Base-by-base conservation (phyloP, 2,329 filamentous ascomycete species). In the Exserohilum rostratum region DNA sequence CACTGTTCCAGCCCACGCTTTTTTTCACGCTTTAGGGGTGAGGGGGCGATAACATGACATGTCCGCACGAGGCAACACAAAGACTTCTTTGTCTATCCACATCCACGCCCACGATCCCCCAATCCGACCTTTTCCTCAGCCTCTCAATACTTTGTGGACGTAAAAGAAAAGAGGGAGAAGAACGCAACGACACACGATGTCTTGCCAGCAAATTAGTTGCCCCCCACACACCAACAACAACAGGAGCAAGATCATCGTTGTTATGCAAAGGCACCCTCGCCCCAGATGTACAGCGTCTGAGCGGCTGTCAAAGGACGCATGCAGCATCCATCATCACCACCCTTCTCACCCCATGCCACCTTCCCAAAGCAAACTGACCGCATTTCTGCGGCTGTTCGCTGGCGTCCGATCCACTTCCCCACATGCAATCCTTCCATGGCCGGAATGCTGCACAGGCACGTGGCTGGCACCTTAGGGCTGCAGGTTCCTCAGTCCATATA, bases 321-420 rank as follows among this genome's bases (percentile, higher is more conserved):
- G 13, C 46, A 46, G 20, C 29, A 42, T 12, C 30, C 38, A 43
- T 49, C 25, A 12, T 31, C n/a, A n/a, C n/a, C n/a, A n/a, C n/a
- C n/a, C n/a, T n/a, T n/a, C n/a, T n/a, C n/a, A n/a, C n/a, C n/a
- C n/a, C 10, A 37, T 13, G 31, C n/a, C 22, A 25, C 22, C 22
- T 25, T 25, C 29, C 34, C 20, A 40, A 51, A 46, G 12, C 20
- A 30, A 42, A 10, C 47, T 51, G 40, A 51, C 35, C 35, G 35
- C 52, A 46, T 11, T 34, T 38, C 17, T 42, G 40, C 47, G 38
- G 47, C 52, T 37, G 33, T 31, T 7, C 33, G 34, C 34, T 25
- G 22, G 20, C 29, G 44, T 11, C 7, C 15, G 47, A 55, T 45
- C 35, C 29, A 42, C 40, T 50, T 40, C 40, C 35, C 40, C 47